These are phyloP conservation scores for Solanum lycopersicoides DNA, from an alignment of 257 asterid species.

Conservation along the genomic window DNA sequence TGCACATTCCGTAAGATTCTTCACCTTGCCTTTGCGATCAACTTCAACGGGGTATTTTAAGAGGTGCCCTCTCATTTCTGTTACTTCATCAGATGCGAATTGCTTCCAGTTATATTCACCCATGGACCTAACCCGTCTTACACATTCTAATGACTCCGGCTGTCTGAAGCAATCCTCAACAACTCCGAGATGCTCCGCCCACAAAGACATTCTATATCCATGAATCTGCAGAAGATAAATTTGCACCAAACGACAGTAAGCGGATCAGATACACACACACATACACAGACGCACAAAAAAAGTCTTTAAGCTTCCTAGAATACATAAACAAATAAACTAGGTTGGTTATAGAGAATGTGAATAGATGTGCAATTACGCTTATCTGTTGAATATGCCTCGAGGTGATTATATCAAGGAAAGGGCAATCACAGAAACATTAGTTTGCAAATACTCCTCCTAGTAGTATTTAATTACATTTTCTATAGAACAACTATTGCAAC, in stretches of 20 bases:
- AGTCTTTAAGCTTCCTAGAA: background rate
- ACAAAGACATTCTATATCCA: constrained; percentile 91
- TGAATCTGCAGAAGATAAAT: constrained; percentile 44
- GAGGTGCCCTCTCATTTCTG: constrained; percentile 92
- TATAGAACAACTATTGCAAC: background rate
- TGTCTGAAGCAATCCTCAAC: constrained; percentile 72
- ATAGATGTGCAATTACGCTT: background rate
- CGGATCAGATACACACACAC: background rate
- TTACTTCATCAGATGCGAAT: constrained; percentile 47
- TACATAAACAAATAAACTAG: background rate
- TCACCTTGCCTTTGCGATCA: constrained; percentile 72
- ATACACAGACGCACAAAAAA: background rate
- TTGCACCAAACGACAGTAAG: background rate
- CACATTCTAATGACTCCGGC: constrained; percentile 89
- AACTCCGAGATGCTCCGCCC: constrained; percentile 95
- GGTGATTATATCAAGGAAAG: background rate
- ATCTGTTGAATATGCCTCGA: background rate
- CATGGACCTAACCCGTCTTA: constrained; percentile 60
- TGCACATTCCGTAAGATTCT: constrained; percentile 55
- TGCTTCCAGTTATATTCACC: constrained; percentile 84
- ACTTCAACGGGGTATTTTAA: constrained; percentile 85
- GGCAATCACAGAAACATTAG: background rate
- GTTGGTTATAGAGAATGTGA: background rate
- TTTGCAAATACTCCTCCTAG: background rate
- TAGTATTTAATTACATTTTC: background rate